phyloP scores from a whole-genome alignment of 1,284 basidiomycete genomes.

The Irpex sp. region DNA sequence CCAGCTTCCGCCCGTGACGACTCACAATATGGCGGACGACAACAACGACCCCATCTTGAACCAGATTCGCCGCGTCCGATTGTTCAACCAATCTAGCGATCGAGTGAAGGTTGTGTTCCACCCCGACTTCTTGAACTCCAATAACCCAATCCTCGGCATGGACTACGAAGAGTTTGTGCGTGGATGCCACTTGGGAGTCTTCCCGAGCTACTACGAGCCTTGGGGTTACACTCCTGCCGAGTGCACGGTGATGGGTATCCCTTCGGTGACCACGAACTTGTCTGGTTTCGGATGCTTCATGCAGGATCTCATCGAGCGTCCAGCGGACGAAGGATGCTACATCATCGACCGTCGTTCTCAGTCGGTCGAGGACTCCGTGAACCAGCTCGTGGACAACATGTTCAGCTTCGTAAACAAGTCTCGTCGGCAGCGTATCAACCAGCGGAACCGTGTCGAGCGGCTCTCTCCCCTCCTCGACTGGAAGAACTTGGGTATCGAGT shows the following conservation, averaged over 20 bases:
- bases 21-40: conserved; percentile 99
- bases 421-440: conserved; percentile 97
- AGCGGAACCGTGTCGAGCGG: conserved; percentile 96
- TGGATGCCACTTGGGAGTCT: conserved; percentile 97
- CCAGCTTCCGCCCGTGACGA: conserved; percentile 92
- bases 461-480: conserved; percentile 94
- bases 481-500: conserved; percentile 98
- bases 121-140: conserved; percentile 97
- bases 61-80: conserved; percentile 92
- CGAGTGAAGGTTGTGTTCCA: conserved; percentile 98
- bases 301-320: conserved; percentile 97
- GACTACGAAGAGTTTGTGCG: conserved; percentile 99
- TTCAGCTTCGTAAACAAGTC: conserved; percentile 89
- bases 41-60: conserved; percentile 92
- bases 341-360: conserved; percentile 94
- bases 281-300: conserved; percentile 99
- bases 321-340: conserved; percentile 91
- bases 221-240: conserved; percentile 93
- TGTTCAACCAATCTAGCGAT: conserved; percentile 89
- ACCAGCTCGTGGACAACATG: conserved; percentile 80
- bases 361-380: conserved; percentile 93
- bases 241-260: conserved; percentile 96
- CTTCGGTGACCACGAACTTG: conserved; percentile 96
- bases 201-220: conserved; percentile 96
- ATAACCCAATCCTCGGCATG: conserved; percentile 96